Conservation (phyloP, 2,329 filamentous ascomycete species). For the Diaporthe eres region DNA sequence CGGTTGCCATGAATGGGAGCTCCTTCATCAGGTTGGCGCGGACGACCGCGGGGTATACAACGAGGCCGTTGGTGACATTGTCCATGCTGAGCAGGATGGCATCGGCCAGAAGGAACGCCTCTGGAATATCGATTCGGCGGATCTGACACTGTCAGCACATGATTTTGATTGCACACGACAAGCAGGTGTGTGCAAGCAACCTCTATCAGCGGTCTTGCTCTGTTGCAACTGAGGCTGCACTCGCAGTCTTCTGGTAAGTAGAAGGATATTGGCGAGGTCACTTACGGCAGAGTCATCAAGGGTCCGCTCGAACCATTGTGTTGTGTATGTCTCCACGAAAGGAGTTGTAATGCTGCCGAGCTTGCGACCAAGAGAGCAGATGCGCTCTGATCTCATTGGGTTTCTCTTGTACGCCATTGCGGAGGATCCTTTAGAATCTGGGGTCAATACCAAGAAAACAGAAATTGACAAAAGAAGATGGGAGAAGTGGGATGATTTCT, state of each 20-base stretch:
- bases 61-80: slow-evolving; percentile 61
- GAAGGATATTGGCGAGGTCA: slow-evolving; percentile 43
- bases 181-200: slow-evolving; percentile 54
- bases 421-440: slow-evolving; percentile 3
- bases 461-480: neutral
- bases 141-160: slow-evolving; percentile 53
- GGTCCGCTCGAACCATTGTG: slow-evolving; percentile 78
- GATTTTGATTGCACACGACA: neutral
- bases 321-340: slow-evolving; percentile 76
- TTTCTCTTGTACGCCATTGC: slow-evolving; percentile 60
- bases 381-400: slow-evolving; percentile 64
- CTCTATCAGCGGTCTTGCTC: slow-evolving; percentile 29
- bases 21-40: slow-evolving; percentile 77
- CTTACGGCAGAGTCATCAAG: slow-evolving; percentile 79
- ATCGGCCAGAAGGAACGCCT: slow-evolving; percentile 77
- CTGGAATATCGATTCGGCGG: slow-evolving; percentile 75
- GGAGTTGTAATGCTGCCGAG: slow-evolving; percentile 53
- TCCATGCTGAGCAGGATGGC: slow-evolving; percentile 71
- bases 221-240: slow-evolving; percentile 17
- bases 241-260: slow-evolving; percentile 41
- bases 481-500: neutral
- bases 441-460: neutral
- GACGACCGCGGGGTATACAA: slow-evolving; percentile 84
- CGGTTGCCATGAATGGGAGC: slow-evolving; percentile 87
- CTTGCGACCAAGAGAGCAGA: slow-evolving; percentile 59